phyloP scores from a whole-genome alignment of 2,329 filamentous ascomycete species.

The Penicillium janthinellum region DNA sequence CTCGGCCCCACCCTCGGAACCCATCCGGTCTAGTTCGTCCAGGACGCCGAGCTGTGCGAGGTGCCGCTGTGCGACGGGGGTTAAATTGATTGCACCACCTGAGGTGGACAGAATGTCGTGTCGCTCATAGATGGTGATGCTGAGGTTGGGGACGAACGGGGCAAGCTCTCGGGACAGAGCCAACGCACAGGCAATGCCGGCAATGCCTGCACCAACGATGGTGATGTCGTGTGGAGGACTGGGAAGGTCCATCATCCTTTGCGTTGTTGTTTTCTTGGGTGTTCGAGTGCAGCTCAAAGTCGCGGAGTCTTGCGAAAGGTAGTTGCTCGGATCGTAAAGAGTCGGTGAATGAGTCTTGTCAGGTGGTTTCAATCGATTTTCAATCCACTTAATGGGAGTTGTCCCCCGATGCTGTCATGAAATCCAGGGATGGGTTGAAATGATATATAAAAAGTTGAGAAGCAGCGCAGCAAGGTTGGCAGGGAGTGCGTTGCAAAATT shows the following conservation, averaged over 20 bases:
- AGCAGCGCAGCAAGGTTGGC: neutral
- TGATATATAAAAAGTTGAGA: neutral
- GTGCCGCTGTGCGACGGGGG: conserved; percentile 48
- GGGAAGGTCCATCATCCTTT: conserved; percentile 12
- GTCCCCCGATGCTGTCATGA: neutral
- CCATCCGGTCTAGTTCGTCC: conserved; percentile 40
- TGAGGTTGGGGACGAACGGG: conserved; percentile 35
- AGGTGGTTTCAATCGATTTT: neutral
- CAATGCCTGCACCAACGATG: conserved; percentile 40
- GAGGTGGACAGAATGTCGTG: conserved; percentile 45
- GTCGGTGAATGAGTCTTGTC: neutral
- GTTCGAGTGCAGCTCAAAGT: neutral
- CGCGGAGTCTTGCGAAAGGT: neutral
- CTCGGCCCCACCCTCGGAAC: conserved; percentile 42
- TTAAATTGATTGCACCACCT: conserved; percentile 49
- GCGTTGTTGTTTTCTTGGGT: neutral
- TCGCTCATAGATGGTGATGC: conserved; percentile 45
- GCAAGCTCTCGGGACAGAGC: conserved; percentile 36
- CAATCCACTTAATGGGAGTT: neutral
- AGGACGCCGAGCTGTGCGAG: conserved; percentile 47
- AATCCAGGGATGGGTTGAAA: neutral
- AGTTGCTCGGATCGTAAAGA: neutral
- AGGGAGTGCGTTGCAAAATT: neutral
- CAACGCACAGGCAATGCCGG: conserved; percentile 38
- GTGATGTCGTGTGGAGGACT: conserved; percentile 31